Evolutionary conservation across 176 grass and related monocot species (phyloP), one percentile per base, ranked within the genome.

Genomic region (Luzula sylvatica): DNA sequence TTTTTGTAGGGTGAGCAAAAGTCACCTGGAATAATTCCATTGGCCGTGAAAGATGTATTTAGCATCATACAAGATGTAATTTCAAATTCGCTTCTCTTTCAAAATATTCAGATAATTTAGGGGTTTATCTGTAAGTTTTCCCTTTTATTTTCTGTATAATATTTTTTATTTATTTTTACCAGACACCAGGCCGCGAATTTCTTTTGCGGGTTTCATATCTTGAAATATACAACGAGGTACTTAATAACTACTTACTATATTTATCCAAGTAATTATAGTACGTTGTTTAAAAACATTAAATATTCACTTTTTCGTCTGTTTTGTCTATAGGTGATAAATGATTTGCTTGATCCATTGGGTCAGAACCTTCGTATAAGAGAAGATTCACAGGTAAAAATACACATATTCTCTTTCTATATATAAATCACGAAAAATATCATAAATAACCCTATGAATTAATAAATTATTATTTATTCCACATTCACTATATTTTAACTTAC

Each of bases 141-240:
- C 9, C 22, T 24, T 20, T 39, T 21, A 12, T 11, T 70, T 46
- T 11, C 42, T 22, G 2, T 46, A 52, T 88, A 58, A 80, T 56
- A 79, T 55, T 51, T 8, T 58, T 46, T 72, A 61, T 52, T 72
- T 44, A n/a, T 61, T 71, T 13, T 61, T 46, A 23, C 73, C 74
- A 96, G 90, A 96, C 90, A 40, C 90, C 90, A 27, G 90, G 90
- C 29, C 77, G 84, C 53, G 90, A 96, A 52, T 96, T 96, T 86
- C 90, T 96, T 79, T 71, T 96, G 54, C 90, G 90, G 40, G 90
- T 96, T 65, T 96, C 90, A 25, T 96, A 96, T 65, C 80, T 96
- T 76, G 90, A 96, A 82, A 96, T 96, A 73, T 96, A 96, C 63
- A 96, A 96, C 60, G 90, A 96, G 90, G 90, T 96, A 70, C 69